Base-by-base conservation (phyloP, 2,329 filamentous ascomycete genomes). In the Mariannaea sp. region DNA sequence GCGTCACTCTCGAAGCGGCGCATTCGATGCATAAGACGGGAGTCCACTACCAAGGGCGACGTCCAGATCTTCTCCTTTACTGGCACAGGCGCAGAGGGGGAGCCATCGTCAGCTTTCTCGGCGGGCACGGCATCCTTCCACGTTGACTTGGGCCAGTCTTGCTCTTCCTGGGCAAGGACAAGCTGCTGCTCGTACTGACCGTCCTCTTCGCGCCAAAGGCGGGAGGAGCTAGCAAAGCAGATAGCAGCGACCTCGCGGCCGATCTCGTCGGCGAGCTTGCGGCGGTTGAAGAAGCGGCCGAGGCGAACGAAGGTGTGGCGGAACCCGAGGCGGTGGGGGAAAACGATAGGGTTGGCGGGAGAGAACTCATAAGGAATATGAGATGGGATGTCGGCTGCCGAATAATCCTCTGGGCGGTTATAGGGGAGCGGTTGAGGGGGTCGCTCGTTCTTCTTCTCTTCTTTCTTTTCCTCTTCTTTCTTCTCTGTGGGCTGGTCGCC, bases 301-400 rank as follows among this genome's bases (percentile, higher is more conserved):
- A 97, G 80, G 55, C 94, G 87, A 60, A 86, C 88, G 1, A 92
- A 89, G 3, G 93, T 97, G 75, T 94, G 93, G 58, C 89, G 77
- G 78, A 99, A 96, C 55, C 94, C 94, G 24, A 99, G 87, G 53
- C 97, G 82, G 70, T 97, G 93, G 1, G 93, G 93, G 71, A 96
- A 89, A 35, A 83, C 78, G 55, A 99, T 81, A 12, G 88, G 80
- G 19, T 82, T 78, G 5, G 88, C 86, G 36, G 91, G 91, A 30
- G 86, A 83, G 66, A 99, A 84, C 54, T 87, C 82, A 57, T 77
- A 68, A 3, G 93, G 93, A 36, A 88, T 82, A 38, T 81, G 77
- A 24, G 79, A 69, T 1, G 92, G 86, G 44, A 92, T 78, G 19
- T 75, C 67, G 33, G 88, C 83, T 30, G 82, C 77, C 7, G 83